Evolutionary conservation across 257 asterid species (phyloP), one percentile per base, ranked within the genome.

Genomic region (Scutellaria minor): DNA sequence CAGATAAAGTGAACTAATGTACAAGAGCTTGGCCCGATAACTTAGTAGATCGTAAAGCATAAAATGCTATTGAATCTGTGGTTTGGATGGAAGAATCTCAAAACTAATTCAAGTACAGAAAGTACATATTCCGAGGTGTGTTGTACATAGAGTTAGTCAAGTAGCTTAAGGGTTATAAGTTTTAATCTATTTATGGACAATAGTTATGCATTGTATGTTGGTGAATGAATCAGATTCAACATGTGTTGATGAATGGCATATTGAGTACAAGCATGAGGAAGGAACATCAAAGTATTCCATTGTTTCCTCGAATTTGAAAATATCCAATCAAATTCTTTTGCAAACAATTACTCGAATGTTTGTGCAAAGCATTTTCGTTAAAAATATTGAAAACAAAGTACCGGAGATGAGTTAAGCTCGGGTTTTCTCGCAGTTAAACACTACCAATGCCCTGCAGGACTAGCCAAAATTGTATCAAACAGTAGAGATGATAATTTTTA

Each of bases 41-140:
- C 2, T 3, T 41, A 5, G 11, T 55, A n/a, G 58, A 58, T 31
- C 6, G 37, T 20, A 40, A 61, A 7, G 15, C 13, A 24, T n/a
- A 58, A 31, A 39, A 52, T 5, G 45, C 24, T 75, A 65, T 37
- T 66, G 55, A 57, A 18, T 46, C 48, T 58, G n/a, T 75, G 45
- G 60, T 2, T 39, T 74, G 11, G 59, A 27, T 27, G 5, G 18
- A 31, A 48, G 27, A 46, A 44, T 15, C 13, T 27, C 48, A 9
- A 35, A 59, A 64, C 27, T 53, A 11, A 24, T 63, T 46, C 47
- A 15, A 59, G 12, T 15, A 35, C 14, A 11, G 8, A 51, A 24
- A 24, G 27, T 27, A 11, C 63, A 24, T 57, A 7, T 37, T 57
- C 54, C 10, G 5, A 42, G 24, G 20, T 48, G 1, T 22, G 45